phyloP scores from a whole-genome alignment of 176 grass and related monocot genomes.

The Aegilops longissima region DNA sequence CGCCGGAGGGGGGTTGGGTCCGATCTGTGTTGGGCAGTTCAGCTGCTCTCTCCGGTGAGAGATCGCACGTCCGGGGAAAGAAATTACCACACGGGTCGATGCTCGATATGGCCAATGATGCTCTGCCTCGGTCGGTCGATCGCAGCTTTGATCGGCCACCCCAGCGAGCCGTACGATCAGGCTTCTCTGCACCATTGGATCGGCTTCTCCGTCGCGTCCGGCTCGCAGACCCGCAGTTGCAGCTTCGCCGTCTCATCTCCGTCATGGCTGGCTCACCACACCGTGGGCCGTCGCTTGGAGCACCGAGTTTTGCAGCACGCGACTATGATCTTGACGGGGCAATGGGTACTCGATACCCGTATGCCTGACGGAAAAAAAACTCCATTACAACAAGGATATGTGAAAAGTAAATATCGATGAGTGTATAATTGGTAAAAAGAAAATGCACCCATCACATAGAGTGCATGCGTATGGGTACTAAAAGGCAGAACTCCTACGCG shows the following conservation, averaged over 20 bases:
- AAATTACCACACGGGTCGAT: neutral
- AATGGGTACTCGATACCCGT: neutral
- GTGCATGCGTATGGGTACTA: neutral
- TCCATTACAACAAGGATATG: neutral
- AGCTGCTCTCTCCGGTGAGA: neutral
- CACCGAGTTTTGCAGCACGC: too few species aligned
- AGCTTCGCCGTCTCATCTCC: neutral
- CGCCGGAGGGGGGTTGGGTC: neutral
- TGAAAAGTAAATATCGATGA: too few species aligned
- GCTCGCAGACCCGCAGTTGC: neutral
- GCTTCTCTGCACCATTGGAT: neutral
- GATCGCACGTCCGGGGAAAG: neutral
- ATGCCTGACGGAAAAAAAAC: neutral
- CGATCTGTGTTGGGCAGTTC: neutral
- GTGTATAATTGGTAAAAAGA: neutral
- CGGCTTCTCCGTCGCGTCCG: neutral
- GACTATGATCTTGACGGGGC: too few species aligned
- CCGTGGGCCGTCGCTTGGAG: too few species aligned
- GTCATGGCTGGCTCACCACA: neutral
- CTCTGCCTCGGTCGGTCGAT: neutral
- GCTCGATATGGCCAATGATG: neutral
- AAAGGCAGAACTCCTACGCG: neutral
- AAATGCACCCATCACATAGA: neutral
- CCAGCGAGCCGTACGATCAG: neutral
- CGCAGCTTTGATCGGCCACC: neutral